Conservation (phyloP, 2,329 filamentous ascomycete species). For the Pseudocercospora macadamiae region DNA sequence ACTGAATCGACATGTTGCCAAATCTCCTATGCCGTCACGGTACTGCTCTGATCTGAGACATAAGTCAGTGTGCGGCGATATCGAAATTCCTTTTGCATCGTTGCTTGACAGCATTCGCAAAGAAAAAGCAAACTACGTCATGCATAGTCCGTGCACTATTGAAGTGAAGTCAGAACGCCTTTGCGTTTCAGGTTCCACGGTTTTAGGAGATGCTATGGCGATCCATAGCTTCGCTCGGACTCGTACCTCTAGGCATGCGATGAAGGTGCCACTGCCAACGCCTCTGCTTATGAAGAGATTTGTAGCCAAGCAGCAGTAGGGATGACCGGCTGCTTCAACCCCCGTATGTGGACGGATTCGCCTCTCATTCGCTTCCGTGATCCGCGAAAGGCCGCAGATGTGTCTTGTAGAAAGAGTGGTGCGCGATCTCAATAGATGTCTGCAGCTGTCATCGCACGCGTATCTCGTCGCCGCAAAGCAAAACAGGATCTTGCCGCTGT, state of each 20-base stretch:
- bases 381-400: background rate
- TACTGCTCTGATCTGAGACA: background rate
- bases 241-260: background rate
- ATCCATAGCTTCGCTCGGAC: background rate
- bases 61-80: background rate
- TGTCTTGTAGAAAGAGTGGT: background rate
- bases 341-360: background rate
- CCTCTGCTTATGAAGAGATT: background rate
- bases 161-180: background rate
- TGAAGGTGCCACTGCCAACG: background rate
- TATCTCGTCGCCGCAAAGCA: background rate
- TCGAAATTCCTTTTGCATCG: background rate
- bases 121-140: background rate
- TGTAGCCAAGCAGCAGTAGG: background rate
- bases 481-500: background rate
- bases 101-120: background rate
- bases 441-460: background rate
- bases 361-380: background rate
- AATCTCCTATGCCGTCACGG: background rate
- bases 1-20: background rate
- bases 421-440: background rate
- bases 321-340: background rate
- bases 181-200: constrained; percentile 1
- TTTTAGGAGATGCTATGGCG: background rate
- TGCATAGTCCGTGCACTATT: background rate